Evolutionary conservation across 129 eudicot genomes (phyloP).

Genomic region (Flaveria robusta): DNA sequence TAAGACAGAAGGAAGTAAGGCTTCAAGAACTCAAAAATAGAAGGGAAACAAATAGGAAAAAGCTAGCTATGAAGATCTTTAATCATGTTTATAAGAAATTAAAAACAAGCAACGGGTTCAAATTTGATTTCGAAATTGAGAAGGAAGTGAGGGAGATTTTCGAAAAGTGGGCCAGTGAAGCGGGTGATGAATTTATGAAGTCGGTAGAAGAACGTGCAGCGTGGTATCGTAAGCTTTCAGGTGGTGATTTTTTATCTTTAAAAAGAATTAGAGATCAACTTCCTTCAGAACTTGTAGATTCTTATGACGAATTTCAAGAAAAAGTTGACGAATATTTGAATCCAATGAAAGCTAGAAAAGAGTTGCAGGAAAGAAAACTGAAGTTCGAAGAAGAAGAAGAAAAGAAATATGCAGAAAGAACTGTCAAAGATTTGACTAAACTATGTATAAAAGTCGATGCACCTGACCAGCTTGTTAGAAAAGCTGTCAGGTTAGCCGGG

Average conservation of each 20-base stretch:
- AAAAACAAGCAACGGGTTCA: conserved; percentile 55
- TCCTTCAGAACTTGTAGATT: conserved; percentile 64
- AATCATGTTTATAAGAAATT: conserved; percentile 71
- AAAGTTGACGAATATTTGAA: conserved; percentile 77
- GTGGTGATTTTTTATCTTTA: conserved; percentile 80
- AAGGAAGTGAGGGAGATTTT: conserved; percentile 73
- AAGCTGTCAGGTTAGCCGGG: conserved; percentile 66
- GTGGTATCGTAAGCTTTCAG: conserved; percentile 62
- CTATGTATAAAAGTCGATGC: conserved; percentile 76
- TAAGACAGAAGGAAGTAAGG: conserved; percentile 81
- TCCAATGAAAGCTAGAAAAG: conserved; percentile 64
- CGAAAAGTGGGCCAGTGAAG: conserved; percentile 69
- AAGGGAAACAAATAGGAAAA: conserved; percentile 74
- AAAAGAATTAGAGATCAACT: conserved; percentile 78
- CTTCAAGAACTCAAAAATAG: conserved; percentile 65
- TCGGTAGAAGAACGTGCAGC: conserved; percentile 75
- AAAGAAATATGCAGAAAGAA: conserved; percentile 57
- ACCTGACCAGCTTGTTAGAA: conserved; percentile 62
- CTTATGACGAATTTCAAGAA: conserved; percentile 74
- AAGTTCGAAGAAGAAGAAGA: conserved; percentile 68
- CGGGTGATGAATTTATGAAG: conserved; percentile 54
- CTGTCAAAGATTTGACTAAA: conserved; percentile 72
- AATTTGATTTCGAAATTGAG: conserved; percentile 64
- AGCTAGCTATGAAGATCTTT: conserved; percentile 68
- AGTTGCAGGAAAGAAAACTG: conserved; percentile 50